These are phyloP conservation scores for Dactylonectria estremocensis DNA, from an alignment of 2,329 filamentous ascomycete species.

Conservation along the genomic window DNA sequence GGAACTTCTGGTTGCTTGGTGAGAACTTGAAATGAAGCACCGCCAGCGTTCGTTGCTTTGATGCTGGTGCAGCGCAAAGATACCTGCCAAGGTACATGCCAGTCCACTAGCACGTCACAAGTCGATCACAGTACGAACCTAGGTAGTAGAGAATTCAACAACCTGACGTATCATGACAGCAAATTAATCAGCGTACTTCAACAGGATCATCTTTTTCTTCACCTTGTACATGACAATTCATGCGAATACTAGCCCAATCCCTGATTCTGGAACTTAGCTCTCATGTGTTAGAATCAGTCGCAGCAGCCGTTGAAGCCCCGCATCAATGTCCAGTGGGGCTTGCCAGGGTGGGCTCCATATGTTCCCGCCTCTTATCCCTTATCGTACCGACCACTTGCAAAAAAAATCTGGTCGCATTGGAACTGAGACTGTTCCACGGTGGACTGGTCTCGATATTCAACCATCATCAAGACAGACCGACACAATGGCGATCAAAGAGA, in stretches of 20 bases:
- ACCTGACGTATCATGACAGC: background rate
- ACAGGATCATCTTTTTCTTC: slow-evolving; percentile 3
- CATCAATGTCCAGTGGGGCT: slow-evolving; percentile 23
- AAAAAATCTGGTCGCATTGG: slow-evolving; percentile 33
- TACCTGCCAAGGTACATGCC: background rate
- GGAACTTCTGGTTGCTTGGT: background rate
- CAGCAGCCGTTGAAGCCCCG: slow-evolving; percentile 26
- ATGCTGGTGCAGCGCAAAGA: background rate
- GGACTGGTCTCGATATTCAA: slow-evolving; percentile 9
- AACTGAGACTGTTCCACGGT: background rate
- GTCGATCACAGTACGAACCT: too few relatives aligned
- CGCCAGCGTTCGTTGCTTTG: background rate
- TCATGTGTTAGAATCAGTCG: slow-evolving; percentile 13
- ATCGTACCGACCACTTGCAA: slow-evolving; percentile 38
- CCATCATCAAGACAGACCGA: slow-evolving; percentile 15
- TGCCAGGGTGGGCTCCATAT: slow-evolving; percentile 37
- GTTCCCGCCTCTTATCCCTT: slow-evolving; percentile 46
- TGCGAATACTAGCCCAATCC: slow-evolving; percentile 8
- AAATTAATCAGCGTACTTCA: background rate
- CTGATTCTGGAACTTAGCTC: slow-evolving; percentile 29
- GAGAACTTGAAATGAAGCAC: background rate
- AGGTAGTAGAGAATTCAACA: background rate
- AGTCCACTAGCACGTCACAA: background rate
- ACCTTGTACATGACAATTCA: slow-evolving; percentile 2
- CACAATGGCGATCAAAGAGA: slow-evolving; percentile 49